phyloP scores from a whole-genome alignment of 169 alveolate species.

The Cryptosporidium ubiquitum region DNA sequence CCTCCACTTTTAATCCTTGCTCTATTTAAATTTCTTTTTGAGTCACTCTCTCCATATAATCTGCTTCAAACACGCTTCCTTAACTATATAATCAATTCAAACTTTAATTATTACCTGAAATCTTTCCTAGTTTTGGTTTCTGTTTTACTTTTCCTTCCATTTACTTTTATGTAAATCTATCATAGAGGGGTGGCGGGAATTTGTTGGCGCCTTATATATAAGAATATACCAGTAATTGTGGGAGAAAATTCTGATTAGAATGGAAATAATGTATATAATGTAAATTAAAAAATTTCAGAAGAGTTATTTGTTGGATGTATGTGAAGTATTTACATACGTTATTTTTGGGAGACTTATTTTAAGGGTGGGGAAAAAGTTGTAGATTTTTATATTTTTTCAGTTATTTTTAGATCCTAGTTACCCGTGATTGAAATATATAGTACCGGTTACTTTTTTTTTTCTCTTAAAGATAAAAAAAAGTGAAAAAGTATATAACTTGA shows the following conservation, averaged over 20 bases:
- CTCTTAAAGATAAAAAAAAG: too few relatives aligned
- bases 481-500: neutral
- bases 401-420: neutral
- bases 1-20: neutral
- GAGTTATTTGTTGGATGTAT: neutral
- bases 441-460: neutral
- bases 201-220: neutral
- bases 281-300: neutral
- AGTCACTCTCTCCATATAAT: neutral
- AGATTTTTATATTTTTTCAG: too few relatives aligned
- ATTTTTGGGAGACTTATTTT: neutral
- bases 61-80: neutral
- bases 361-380: too few relatives aligned
- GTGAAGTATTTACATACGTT: too few relatives aligned
- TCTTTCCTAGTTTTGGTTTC: neutral
- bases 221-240: neutral
- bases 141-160: neutral
- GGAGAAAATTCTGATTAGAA: neutral
- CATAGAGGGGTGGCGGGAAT: conserved; percentile 73
- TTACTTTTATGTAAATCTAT: conserved; percentile 16
- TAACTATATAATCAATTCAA: neutral
- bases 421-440: neutral
- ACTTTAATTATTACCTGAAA: neutral
- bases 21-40: neutral
- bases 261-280: neutral